These are phyloP conservation scores for Turnera subulata DNA, from an alignment of 345 rosid species.

Conservation along the genomic window DNA sequence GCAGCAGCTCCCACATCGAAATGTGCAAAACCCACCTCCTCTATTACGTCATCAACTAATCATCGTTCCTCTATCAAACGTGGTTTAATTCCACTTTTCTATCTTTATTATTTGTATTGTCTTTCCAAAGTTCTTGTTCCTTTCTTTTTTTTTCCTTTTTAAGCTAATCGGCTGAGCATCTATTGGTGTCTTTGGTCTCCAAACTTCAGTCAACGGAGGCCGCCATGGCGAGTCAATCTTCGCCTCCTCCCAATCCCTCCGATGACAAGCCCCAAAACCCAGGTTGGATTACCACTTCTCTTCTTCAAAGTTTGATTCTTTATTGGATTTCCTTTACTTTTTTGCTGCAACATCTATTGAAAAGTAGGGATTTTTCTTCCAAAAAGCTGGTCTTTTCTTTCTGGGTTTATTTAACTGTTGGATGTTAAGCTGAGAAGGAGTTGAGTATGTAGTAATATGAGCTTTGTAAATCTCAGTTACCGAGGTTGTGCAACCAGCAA, in stretches of 20 bases:
- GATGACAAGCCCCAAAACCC: conserved; percentile 25
- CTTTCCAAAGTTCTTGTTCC: background rate
- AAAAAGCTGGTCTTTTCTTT: too few species aligned
- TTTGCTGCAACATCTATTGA: too few species aligned
- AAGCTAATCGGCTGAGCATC: background rate
- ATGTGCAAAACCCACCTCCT: background rate
- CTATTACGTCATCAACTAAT: background rate
- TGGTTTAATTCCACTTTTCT: too few species aligned
- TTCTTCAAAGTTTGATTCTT: background rate
- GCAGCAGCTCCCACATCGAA: background rate
- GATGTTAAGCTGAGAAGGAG: too few species aligned
- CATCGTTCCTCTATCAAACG: background rate
- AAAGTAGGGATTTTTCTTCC: too few species aligned
- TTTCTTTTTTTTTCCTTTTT: background rate
- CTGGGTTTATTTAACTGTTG: too few species aligned
- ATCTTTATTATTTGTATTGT: background rate
- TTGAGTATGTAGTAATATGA: background rate
- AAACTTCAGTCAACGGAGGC: conserved; percentile 12
- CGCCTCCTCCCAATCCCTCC: conserved; percentile 25
- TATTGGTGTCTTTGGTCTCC: background rate
- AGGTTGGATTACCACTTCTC: conserved; percentile 20
- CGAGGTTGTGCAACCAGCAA: conserved; percentile 41
- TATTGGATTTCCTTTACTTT: background rate
- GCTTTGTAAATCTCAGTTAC: conserved; percentile 23
- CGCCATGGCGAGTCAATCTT: conserved; percentile 36